phyloP scores from a whole-genome alignment of 2,329 filamentous ascomycete species.

The Penicillium italicum region DNA sequence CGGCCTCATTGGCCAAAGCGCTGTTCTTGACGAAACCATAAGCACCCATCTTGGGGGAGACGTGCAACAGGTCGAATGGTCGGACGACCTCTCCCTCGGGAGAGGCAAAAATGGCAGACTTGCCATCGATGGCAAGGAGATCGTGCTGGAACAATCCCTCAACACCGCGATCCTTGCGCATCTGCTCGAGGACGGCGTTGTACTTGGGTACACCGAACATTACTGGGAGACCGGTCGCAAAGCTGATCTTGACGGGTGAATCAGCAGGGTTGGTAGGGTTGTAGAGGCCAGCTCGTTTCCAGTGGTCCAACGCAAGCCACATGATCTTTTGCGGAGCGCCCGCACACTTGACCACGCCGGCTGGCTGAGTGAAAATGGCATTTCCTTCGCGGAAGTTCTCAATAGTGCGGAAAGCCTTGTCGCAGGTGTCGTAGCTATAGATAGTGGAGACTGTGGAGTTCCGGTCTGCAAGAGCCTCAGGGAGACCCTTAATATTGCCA shows the following conservation, averaged over 20 bases:
- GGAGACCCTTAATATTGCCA: slow-evolving; percentile 53
- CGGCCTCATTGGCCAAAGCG: slow-evolving; percentile 52
- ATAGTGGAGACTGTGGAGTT: slow-evolving; percentile 53
- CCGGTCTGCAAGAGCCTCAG: slow-evolving; percentile 52
- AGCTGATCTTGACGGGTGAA: slow-evolving; percentile 52
- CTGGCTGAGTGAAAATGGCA: slow-evolving; percentile 59
- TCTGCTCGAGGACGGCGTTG: slow-evolving; percentile 51
- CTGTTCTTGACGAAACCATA: slow-evolving; percentile 55
- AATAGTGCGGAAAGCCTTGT: slow-evolving; percentile 53
- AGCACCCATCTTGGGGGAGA: slow-evolving; percentile 57
- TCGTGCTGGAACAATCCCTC: slow-evolving; percentile 60
- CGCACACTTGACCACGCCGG: slow-evolving; percentile 58
- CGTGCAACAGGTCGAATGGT: slow-evolving; percentile 56
- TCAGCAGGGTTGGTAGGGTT: slow-evolving; percentile 35
- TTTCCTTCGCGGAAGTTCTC: slow-evolving; percentile 48
- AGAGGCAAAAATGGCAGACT: slow-evolving; percentile 51
- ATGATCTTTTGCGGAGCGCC: slow-evolving; percentile 61
- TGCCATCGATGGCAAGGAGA: slow-evolving; percentile 52
- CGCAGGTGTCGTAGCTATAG: slow-evolving; percentile 55
- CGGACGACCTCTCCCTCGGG: slow-evolving; percentile 47
- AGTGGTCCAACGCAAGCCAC: slow-evolving; percentile 60
- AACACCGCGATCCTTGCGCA: slow-evolving; percentile 54
- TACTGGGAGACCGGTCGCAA: slow-evolving; percentile 53
- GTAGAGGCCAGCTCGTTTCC: slow-evolving; percentile 55
- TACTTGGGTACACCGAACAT: slow-evolving; percentile 64